Base-by-base conservation (phyloP, 2,329 filamentous ascomycete species). In the Exophiala viscosa region DNA sequence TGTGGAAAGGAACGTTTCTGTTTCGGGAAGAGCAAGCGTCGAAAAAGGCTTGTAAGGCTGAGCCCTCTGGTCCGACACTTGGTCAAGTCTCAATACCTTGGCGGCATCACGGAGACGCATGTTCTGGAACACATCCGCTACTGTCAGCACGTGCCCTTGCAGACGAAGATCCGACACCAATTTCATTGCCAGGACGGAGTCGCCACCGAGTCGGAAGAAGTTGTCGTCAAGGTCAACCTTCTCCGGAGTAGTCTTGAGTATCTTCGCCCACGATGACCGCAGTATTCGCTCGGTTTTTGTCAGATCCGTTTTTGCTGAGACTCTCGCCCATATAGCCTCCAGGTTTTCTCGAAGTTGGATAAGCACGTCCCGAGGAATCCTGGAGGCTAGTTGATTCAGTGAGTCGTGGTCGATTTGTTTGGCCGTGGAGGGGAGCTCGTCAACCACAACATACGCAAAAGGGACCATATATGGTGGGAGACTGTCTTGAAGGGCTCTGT, bases 41-140 rank as follows among this genome's bases (percentile, higher is more conserved):
- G 76, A 78, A 63, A 83, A 84, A 0, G 80, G 74, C n/a, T 68
- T 64, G 48, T 73, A 66, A 1, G 65, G 52, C 34, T 69, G 34
- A 49, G 62, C 4, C 18, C 14, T 60, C 49, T 40, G 18, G 14
- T 44, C 33, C 41, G n/a, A 43, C 14, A 35, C n/a, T 45, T 34
- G 15, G 3, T 23, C 33, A 75, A 75, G 50, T 69, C 73, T 64
- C 20, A 83, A 60, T 0, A 71, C 69, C 43, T 71, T 73, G 2
- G 82, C 81, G 64, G 83, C 78, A 50, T 83, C 79, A 47, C 69
- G 58, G 5, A 79, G 64, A 15, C 72, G 66, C 66, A 69, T 70
- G 55, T 70, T 54, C 43, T 54, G 46, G 51, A 66, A 65, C n/a
- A 66, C 56, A 11, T 65, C 58, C n/a, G 62, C 55, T 15, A 66